A percentile compares a stretch with the other conserved stretches of the same genome.
These are phyloP conservation scores for Anthostomella pinea DNA, from an alignment of 2,329 filamentous ascomycete species.

Conservation along the genomic window DNA sequence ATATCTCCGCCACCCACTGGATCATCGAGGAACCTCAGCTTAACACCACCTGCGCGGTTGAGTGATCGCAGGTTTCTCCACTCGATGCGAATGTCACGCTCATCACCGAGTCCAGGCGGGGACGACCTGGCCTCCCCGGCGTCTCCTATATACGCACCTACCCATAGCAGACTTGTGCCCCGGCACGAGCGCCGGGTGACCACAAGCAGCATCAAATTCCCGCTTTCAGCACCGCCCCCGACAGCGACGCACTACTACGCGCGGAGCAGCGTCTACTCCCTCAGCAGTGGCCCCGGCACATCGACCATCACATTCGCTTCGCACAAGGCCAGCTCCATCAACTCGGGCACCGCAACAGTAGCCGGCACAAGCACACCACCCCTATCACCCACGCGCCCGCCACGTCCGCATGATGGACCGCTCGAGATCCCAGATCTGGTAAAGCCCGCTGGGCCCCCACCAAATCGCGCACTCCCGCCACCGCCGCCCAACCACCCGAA, in stretches of 20 bases:
- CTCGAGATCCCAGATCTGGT: conserved; percentile 37
- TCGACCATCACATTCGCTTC: conserved; percentile 18
- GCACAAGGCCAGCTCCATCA: conserved; percentile 24
- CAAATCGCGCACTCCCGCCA: conserved; percentile 41
- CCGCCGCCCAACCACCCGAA: conserved; percentile 19
- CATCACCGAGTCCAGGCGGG: conserved; percentile 9
- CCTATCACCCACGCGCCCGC: conserved; percentile 33
- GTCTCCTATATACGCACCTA: conserved; percentile 38
- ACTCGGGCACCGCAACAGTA: conserved; percentile 13
- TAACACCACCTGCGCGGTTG: conserved; percentile 48
- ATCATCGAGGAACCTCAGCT: conserved; percentile 25
- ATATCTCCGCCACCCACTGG: conserved; percentile 37
- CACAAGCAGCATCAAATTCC: conserved; percentile 9
- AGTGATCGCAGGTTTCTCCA: conserved; percentile 45
- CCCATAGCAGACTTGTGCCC: conserved; percentile 35
- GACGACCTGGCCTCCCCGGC: conserved; percentile 31
- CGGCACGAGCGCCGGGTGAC: conserved; percentile 29
- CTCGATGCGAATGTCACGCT: conserved; percentile 24
- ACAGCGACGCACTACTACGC: conserved; percentile 5
- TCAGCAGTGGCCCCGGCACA: conserved; percentile 10
- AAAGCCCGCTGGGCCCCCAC: conserved; percentile 41
- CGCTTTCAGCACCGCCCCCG: conserved; percentile 6
- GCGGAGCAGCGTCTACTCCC: conserved; percentile 18
- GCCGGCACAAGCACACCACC: conserved; percentile 22
- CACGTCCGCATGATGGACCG: conserved; percentile 34